Evolutionary conservation across 306 rosid species (phyloP), one percentile per base, ranked within the genome.

Genomic region (Lagenaria siceraria): DNA sequence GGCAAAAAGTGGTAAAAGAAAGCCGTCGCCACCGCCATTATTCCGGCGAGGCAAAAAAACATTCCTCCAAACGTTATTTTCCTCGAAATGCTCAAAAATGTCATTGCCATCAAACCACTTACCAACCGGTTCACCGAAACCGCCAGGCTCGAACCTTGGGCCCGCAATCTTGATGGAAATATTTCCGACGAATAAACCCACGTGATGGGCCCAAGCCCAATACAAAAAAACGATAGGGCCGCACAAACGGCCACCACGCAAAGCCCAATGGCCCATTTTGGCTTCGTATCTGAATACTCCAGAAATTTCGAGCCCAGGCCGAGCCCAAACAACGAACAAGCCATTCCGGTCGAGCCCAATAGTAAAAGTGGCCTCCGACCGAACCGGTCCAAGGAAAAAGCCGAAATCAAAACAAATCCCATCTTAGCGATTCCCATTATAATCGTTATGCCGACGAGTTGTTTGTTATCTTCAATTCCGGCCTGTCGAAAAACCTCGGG

Each of bases 121-220:
- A 65, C 73, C 51, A 65, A 18, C 51, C 73, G 73, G 73, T 38
- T 65, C 15, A 65, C 25, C 4, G 73, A 65, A 18, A 65, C 89
- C 0, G 91, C 97, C 49, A 92, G 36, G 79, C 97, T 90, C 0
- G 96, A 86, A 2, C 97, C 97, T 60, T 88, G 96, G 68, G 97
- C 96, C 76, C 96, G 58, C 13, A 87, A 71, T 73, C 93, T 77
- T 51, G 77, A 52, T 0, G 95, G 91, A 35, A 93, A 90, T 13
- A 93, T 89, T 81, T 93, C 98, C 0, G 93, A 87, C 0, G 98
- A 88, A 80, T 89, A 93, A 0, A 93, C 96, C 97, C 92, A 89
- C 0, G 93, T 89, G 0, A 93, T 85, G 56, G 98, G 98, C 74
- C 96, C 98, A 66, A 93, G 92, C 85, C 98, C 98, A 80, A 89